Base-by-base conservation (phyloP, 2,329 filamentous ascomycete species). In the Thelonectria rubi region DNA sequence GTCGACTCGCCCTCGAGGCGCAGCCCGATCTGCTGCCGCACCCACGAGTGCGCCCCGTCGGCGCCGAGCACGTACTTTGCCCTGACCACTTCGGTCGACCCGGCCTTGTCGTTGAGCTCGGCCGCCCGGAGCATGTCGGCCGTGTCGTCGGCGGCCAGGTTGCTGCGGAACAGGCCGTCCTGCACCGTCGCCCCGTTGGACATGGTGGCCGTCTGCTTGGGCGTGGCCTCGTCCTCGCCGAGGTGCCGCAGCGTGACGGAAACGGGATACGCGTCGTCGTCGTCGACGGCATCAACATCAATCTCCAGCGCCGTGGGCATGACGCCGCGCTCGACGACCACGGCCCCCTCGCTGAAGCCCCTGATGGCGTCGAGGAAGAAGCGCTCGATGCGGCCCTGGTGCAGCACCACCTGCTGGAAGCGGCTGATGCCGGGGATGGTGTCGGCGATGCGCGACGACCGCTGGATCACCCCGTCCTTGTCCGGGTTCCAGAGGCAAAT, bases 371-470 rank as follows among this genome's bases (percentile, higher is more conserved):
- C 66, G 2, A 69, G 63, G 0, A 70, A 47, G 26, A 70, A 66
- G 2, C 69, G 50, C 2, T 70, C 68, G 12, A 70, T 70, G 0
- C 66, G 65, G 0, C 68, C 68, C 5, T 70, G 68, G 66, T 91
- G 89, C 12, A 93, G 74, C 2, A 91, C 86, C 1, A 88, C 84
- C 71, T 92, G 85, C 58, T 86, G 85, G 65, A 90, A 91, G 5
- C 84, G 82, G 20, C 83, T 88, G 51, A 90, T 78, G 0, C 86
- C 87, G 0, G 83, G 81, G 47, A 86, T 85, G 0, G 85, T 89
- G 73, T 91, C 88, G 0, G 85, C 82, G 17, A 89, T 86, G 45
- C 86, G 81, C 51, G 86, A 87, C 26, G 80, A 86, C 42, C 88
- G 82, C 47, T 78, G 77, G 55, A 92, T 81, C 0, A 77, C 73